Percentiles rank a stretch among this genome's conserved stretches.
Evolutionary conservation across 2,329 filamentous ascomycete genomes (phyloP).

Genomic region (Diaporthe ilicicola): DNA sequence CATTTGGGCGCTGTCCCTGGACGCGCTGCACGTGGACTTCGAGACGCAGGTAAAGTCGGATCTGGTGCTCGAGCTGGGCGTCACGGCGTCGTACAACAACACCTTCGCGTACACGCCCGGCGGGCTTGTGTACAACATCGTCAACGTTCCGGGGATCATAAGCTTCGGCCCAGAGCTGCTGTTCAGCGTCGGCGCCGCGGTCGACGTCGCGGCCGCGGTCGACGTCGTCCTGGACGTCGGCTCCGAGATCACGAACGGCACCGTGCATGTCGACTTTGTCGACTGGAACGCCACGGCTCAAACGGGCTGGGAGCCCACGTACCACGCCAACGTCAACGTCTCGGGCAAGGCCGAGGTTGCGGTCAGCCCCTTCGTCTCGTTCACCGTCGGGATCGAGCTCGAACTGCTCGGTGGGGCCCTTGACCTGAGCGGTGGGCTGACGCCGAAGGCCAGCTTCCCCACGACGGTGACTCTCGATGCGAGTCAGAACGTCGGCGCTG

Average conservation of each 20-base stretch:
- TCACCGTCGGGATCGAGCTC: conserved; percentile 37
- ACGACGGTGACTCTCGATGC: conserved; percentile 38
- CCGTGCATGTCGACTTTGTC: conserved; percentile 41
- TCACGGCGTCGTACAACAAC: conserved; percentile 45
- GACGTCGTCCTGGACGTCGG: conserved; percentile 35
- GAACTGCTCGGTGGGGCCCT: conserved; percentile 39
- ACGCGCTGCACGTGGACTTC: conserved; percentile 52
- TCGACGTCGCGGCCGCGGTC: conserved; percentile 44
- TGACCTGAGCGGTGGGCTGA: conserved; percentile 40
- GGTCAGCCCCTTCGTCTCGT: conserved; percentile 38
- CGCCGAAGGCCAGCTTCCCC: conserved; percentile 39
- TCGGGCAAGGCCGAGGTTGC: conserved; percentile 35
- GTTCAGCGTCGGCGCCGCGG: conserved; percentile 48
- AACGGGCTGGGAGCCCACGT: conserved; percentile 35
- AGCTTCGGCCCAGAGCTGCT: conserved; percentile 42
- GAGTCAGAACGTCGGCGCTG: conserved; percentile 33
- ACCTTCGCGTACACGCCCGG: conserved; percentile 46
- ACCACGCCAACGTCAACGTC: conserved; percentile 34
- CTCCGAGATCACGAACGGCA: conserved; percentile 36
- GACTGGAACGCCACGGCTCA: conserved; percentile 33
- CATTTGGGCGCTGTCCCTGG: conserved; percentile 44
- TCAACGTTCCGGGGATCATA: conserved; percentile 52
- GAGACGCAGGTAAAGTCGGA: conserved; percentile 48
- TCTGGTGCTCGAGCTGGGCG: conserved; percentile 46
- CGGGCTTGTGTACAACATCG: conserved; percentile 47